A percentile compares a stretch with the other conserved stretches of the same genome.
Evolutionary conservation across 2,329 filamentous ascomycete genomes (phyloP).

Genomic region (Calonectria pseudoreteaudii): DNA sequence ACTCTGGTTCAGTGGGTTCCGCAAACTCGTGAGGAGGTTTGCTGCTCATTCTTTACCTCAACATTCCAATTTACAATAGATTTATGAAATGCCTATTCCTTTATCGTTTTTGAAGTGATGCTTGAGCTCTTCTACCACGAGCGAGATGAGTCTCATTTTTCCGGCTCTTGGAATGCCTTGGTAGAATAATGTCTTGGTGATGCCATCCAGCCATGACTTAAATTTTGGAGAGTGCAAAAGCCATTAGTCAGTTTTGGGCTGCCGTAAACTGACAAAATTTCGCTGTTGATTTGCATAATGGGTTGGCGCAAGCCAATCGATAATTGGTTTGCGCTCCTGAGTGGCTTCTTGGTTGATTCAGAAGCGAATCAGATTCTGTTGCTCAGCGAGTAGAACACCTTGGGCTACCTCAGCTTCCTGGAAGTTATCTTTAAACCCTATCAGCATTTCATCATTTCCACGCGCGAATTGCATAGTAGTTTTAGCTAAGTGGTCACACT

Average conservation of each 20-base stretch:
- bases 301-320: neutral
- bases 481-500: neutral
- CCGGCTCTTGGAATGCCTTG: constrained; percentile 48
- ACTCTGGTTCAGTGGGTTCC: constrained; percentile 47
- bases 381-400: neutral
- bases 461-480: neutral
- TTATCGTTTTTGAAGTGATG: constrained; percentile 23
- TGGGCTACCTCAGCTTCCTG: neutral
- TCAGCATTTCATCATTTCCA: neutral
- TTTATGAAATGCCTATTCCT: constrained; percentile 41
- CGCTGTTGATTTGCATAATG: neutral
- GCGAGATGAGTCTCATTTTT: constrained; percentile 46
- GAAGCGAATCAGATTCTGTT: neutral
- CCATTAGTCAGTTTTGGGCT: neutral
- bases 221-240: neutral
- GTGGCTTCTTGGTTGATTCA: neutral
- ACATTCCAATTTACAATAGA: constrained; percentile 48
- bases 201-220: neutral
- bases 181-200: neutral
- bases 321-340: neutral
- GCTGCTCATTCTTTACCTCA: constrained; percentile 39
- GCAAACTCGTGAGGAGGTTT: constrained; percentile 43
- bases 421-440: neutral
- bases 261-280: neutral
- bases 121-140: constrained; percentile 27